phyloP scores from a whole-genome alignment of 139 green algal species.

The Coccomyxa sp. region DNA sequence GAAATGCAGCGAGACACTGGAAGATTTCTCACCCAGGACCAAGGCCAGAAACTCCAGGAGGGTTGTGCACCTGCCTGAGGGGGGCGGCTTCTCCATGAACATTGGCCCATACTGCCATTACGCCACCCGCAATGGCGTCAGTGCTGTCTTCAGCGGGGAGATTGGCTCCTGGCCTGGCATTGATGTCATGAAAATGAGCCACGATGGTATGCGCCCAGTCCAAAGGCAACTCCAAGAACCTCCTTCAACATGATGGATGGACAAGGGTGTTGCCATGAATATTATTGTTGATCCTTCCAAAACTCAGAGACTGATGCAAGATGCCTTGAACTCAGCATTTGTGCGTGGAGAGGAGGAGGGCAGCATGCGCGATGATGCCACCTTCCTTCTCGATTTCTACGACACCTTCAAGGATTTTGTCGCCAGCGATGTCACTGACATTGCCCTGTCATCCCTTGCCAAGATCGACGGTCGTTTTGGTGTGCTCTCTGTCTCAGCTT shows the following conservation, averaged over 20 bases:
- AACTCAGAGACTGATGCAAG: too few species aligned
- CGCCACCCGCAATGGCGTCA: conserved; percentile 33
- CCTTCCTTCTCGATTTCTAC: conserved; percentile 70
- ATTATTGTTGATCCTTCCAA: too few species aligned
- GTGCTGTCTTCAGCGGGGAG: conserved; percentile 54
- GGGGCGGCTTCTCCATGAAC: conserved; percentile 32
- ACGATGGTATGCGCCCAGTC: conserved; percentile 36
- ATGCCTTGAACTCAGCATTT: conserved; percentile 26
- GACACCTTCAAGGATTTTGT: conserved; percentile 10
- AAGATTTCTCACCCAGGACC: conserved; percentile 8
- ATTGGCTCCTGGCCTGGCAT: conserved; percentile 56
- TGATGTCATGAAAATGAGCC: conserved; percentile 31
- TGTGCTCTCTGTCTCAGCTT: not conserved
- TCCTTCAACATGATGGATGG: too few species aligned
- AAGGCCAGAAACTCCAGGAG: conserved; percentile 6
- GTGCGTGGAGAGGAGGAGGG: conserved; percentile 35
- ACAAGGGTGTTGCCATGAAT: too few species aligned
- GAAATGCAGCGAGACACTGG: conserved; percentile 8
- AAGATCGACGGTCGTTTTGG: conserved; percentile 51
- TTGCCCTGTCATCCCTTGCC: conserved; percentile 42
- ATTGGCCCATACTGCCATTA: conserved; percentile 39
- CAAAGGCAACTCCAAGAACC: not conserved
- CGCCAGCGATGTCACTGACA: conserved; percentile 18
- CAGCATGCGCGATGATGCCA: conserved; percentile 47
- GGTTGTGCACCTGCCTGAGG: conserved; percentile 2